Evolutionary conservation across 441 rosid species (phyloP), one percentile per base, ranked within the genome.

Genomic region (Breynia disticha): DNA sequence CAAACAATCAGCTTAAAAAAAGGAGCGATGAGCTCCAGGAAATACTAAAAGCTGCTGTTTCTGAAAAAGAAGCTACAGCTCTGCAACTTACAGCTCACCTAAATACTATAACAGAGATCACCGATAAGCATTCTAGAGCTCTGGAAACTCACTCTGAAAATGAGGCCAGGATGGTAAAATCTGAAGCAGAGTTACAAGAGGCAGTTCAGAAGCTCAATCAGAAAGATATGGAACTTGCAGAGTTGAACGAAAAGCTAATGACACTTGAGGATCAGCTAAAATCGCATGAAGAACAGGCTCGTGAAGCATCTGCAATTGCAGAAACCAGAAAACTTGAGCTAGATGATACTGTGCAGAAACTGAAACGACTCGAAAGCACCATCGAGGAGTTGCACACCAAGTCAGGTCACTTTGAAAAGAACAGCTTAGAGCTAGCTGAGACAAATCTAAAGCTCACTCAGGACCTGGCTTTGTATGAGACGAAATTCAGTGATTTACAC

Each of bases 11-110:
- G 58, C 95, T 90, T 17, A 83, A 80, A 64, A 67, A 58, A 56
- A 81, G 75, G 72, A 68, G 85, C 22, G 78, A 79, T 55, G 96
- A 90, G 62, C 90, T 90, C 61, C 79, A 85, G 59, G 86, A 77
- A 59, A 56, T 77, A 72, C 70, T 87, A 20, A 69, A 67, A 64
- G 64, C 86, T 51, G 67, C 80, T 50, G 56, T 65, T 60, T 77
- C 74, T 17, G 94, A 90, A 66, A 87, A 78, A 76, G 99, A 90
- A 63, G 59, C 60, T 52, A 67, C 76, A 14, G 50, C 81, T 67
- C 74, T 75, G 64, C 79, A 77, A 67, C 55, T 82, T 56, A 72
- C 75, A 64, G 80, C 77, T 55, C 83, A 83, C 49, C 16, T 63
- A 65, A 59, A 18, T 48, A 55, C 80, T 14, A 64, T 83, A 42